A percentile compares a stretch with the other conserved stretches of the same genome.
Conservation (phyloP, 148 eudicot species). For the Rhododendron kiyosumense region DNA sequence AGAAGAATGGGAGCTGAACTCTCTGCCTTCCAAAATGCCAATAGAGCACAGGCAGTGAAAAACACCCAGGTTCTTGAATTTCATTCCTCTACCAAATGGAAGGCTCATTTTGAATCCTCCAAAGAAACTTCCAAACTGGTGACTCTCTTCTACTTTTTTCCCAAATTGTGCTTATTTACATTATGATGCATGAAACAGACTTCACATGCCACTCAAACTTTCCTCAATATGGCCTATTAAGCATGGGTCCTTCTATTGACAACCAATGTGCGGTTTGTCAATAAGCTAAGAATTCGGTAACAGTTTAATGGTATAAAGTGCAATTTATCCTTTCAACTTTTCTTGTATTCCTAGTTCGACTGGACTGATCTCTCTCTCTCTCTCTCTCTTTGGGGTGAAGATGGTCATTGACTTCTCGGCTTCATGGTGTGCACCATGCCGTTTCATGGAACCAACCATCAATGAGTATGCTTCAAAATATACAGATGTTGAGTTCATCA, state of each 20-base stretch:
- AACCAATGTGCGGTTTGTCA: not conserved
- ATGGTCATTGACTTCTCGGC: slow-evolving; percentile 77
- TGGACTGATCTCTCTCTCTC: not conserved
- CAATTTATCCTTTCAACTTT: not conserved
- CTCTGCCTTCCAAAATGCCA: not conserved
- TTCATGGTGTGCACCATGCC: slow-evolving; percentile 78
- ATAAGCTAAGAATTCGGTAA: no score
- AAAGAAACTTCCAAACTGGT: slow-evolving; percentile 58
- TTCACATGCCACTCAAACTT: not conserved
- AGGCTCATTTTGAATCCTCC: slow-evolving; percentile 42
- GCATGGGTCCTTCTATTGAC: no score
- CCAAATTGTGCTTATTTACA: not conserved
- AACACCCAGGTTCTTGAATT: slow-evolving; percentile 31
- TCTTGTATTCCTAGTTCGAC: not conserved
- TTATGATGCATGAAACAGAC: not conserved
- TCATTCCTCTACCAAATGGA: slow-evolving; percentile 49
- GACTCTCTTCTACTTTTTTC: not conserved
- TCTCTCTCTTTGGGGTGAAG: slow-evolving; percentile 18
- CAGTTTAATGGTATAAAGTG: not conserved
- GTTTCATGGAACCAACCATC: slow-evolving; percentile 52
- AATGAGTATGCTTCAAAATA: slow-evolving; percentile 56
- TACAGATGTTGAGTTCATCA: slow-evolving; percentile 64
- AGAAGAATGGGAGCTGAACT: not conserved
- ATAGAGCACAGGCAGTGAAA: not conserved
- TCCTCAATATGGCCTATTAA: not conserved